Percentiles rank a stretch among this genome's conserved stretches.
These are phyloP conservation scores for Colletotrichum sublineola DNA, from an alignment of 2,329 filamentous ascomycete genomes.

Conservation along the genomic window DNA sequence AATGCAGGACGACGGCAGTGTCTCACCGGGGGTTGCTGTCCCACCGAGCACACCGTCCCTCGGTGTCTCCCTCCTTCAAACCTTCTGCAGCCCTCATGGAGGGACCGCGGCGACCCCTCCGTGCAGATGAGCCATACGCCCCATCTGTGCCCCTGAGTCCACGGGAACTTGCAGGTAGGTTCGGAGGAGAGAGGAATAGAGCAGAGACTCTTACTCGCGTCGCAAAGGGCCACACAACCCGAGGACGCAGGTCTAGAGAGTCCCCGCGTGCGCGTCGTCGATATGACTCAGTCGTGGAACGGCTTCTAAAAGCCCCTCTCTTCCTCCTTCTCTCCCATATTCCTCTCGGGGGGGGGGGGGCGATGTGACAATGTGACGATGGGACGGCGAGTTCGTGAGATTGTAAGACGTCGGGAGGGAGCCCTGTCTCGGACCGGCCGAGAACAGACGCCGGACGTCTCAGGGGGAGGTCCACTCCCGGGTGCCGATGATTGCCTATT, in stretches of 20 bases:
- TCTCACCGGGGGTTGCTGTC: background rate
- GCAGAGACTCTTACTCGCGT: background rate
- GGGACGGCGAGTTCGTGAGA: background rate
- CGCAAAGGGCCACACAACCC: background rate
- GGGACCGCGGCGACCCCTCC: background rate
- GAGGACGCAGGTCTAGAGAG: conserved; percentile 8
- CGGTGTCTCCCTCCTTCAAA: background rate
- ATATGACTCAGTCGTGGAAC: background rate
- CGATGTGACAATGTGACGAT: background rate
- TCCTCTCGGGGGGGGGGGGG: background rate
- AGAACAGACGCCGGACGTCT: background rate
- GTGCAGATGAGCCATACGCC: background rate
- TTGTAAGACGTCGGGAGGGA: conserved; percentile 7
- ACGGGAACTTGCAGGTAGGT: background rate
- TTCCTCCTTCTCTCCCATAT: background rate
- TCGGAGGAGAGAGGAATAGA: background rate
- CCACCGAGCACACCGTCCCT: background rate
- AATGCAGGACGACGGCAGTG: background rate
- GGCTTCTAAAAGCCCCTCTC: too few species aligned
- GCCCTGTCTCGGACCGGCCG: conserved; percentile 9
- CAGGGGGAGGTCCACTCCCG: background rate
- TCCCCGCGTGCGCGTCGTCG: background rate
- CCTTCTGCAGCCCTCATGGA: background rate
- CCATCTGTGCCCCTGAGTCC: background rate
- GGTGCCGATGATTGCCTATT: conserved; percentile 3